Base-by-base conservation (phyloP, 2,329 filamentous ascomycete genomes). In the Ascochyta viciae-villosae region DNA sequence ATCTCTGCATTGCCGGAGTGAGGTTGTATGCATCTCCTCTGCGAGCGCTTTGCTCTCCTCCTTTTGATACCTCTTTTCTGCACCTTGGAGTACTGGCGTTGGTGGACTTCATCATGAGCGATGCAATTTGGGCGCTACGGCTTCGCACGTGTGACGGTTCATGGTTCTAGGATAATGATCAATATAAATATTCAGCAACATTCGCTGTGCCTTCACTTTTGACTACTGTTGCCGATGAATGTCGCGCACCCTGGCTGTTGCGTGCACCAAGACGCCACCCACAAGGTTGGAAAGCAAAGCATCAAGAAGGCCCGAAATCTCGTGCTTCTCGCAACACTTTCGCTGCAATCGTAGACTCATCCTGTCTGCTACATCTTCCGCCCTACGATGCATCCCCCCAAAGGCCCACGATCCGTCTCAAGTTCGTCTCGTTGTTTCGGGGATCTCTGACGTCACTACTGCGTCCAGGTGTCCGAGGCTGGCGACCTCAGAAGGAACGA, bases 1-100 rank as follows among this genome's bases (percentile, higher is more conserved):
- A 60, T 66, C 60, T 70, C 64, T 72, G 69, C 69, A 70, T 72
- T 66, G 66, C 49, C 55, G 68, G 67, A 68, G 70, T 71, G 63
- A 45, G 53, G 63, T 35, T 52, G 40, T 29, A 50, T 53, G 60
- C 61, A 48, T 51, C 38, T 37, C 49, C 15, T 27, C 33, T 23
- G 23, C 35, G 27, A 50, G 33, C 41, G 34, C 41, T 31, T 48
- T 42, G 46, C 50, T 37, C 24, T 47, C 19, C 40, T 54, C n/a
- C 16, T 58, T 58, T 58, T 47, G 50, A 51, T 52, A 55, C 46
- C 50, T 61, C 60, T 64, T 56, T 56, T 51, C 47, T 55, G 55
- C 50, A 59, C 51, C 42, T 61, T 61, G 64, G 59, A 54, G 57
- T 58, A 45, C 29, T 46, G 63, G 63, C 57, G 60, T 61, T 54